Base-by-base conservation (phyloP, 352 stramenopile genomes). In the Stephanocyclus meneghinianus region DNA sequence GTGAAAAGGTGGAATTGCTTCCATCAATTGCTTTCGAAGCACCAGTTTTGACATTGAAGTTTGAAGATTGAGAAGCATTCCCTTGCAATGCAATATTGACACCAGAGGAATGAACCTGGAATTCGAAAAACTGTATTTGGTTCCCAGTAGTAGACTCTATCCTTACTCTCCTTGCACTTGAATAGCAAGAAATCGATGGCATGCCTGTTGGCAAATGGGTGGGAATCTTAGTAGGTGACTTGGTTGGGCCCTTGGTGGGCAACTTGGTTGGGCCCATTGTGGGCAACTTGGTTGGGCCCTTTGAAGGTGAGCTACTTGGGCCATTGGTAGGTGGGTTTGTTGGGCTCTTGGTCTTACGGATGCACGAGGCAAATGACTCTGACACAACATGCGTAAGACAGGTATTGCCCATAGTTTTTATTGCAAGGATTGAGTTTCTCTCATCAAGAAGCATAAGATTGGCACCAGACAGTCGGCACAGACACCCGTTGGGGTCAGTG, bases 391-490 rank as follows among this genome's bases (percentile, higher is more conserved):
- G 45, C 45, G 7, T 32, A 30, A 2, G 2, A 10, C 50, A 59
- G 16, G 50, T 59, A 30, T 59, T 59, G 10, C 21, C 50, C 2
- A 59, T 35, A 15, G 3, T 32, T 2, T 32, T 10, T 59, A 15
- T 11, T 2, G 21, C 21, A 15, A 59, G 16, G 16, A 59, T 2
- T 59, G 15, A 2, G 21, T 32, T 21, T 15, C 10, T 29, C 26
- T 59, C 50, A 32, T 30, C 50, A 7, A 35, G 10, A 10, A 59
- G 50, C 10, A 30, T 8, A 30, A 59, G 7, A 3, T 35, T 32
- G 21, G 50, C 50, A 59, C 50, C 21, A 35, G 50, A 59, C 10
- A 59, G 21, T 2, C 50, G 50, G 21, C 50, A 59, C 50, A 59
- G 16, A 32, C 50, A 59, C 4, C 16, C 50, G 1, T 30, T 59